Evolutionary conservation across 2,329 filamentous ascomycete species (phyloP), one percentile per base, ranked within the genome.

Genomic region (Onygena corvina): DNA sequence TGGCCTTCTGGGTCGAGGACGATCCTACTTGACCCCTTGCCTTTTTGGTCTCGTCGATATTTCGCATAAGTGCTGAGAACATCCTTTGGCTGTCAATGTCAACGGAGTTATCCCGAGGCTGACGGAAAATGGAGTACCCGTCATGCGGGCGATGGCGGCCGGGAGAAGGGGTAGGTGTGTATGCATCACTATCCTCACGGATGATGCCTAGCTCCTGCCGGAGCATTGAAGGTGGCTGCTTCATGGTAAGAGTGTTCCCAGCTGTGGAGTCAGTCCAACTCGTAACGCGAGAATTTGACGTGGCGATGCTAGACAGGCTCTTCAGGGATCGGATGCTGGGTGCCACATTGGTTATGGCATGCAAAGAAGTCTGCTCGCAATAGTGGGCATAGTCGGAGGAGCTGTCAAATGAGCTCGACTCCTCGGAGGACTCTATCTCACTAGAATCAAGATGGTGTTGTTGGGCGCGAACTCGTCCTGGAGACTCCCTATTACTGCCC

Each of bases 251-350:
- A 3, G 69, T 71, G 50, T 67, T 67, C 38, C 62, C 60, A n/a
- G 61, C 61, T 1, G 66, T 71, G 2, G 71, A 72, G 52, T 72
- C 63, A 30, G 71, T 66, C 71, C 70, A 72, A 54, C 70, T 73
- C 11, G 69, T 71, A n/a, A 71, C 68, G 23, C 70, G 67, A 27
- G 71, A 72, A 27, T 58, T 59, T 7, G 60, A 63, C 3, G 63
- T 66, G 35, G 57, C 60, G 25, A 64, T 49, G 42, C 64, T 69
- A 31, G 63, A 62, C 16, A 56, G 58, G 50, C 61, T 67, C 47
- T 54, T 61, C 36, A 56, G 59, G 20, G 49, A 55, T 12, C 54
- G 53, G 21, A 64, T 49, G 3, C 57, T 57, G 21, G 51, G 57
- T 30, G 57, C 47, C 14, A 51, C 21, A 23, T 48, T 46, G 18